Base-by-base conservation (phyloP, 768 basidiomycete species). In the Cubamyces lactineus region DNA sequence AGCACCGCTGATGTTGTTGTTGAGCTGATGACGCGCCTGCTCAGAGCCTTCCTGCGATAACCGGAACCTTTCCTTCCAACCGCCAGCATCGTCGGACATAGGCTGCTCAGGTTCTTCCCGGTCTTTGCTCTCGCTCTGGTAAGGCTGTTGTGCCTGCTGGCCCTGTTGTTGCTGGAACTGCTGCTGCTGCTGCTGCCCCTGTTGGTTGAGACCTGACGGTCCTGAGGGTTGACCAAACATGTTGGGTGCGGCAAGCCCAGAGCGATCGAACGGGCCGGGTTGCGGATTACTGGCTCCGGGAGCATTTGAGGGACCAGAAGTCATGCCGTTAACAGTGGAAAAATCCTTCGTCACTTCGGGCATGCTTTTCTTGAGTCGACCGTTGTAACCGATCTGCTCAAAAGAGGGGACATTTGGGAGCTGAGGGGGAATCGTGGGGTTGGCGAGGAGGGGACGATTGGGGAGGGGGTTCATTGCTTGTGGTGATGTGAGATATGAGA, bases 401-500 rank as follows among this genome's bases (percentile, higher is more conserved):
- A 89, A 92, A 11, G 86, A 81, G 50, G 89, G 86, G 16, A 88
- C 82, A 68, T 89, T 90, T 52, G 87, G 88, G 59, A 90, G 77
- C 41, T 86, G 78, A 63, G 89, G 79, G 40, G 87, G 83, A 56
- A 87, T 81, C 50, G 84, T 79, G 28, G 87, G 74, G 69, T 86
- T 91, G 68, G 82, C 86, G 59, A 88, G 75, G 59, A 94, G 80
- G 2, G 92, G 90, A 68, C 93, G 86, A 62, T 94, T 91, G 2
- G 94, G 94, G 53, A 98, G 81, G 46, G 97, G 97, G 73, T 99
- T 99, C 84, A 98, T 89, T 6, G 97, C 96, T 74, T 97, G 92
- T 0, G 94, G 89, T 0, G 96, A 98, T 1, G 97, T 99, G 56
- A 99, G 80, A 76, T 99, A 99, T 13, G 93, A 92, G 67, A 99